phyloP scores from a whole-genome alignment of 2,329 filamentous ascomycete species.

The Penicillium sp. region DNA sequence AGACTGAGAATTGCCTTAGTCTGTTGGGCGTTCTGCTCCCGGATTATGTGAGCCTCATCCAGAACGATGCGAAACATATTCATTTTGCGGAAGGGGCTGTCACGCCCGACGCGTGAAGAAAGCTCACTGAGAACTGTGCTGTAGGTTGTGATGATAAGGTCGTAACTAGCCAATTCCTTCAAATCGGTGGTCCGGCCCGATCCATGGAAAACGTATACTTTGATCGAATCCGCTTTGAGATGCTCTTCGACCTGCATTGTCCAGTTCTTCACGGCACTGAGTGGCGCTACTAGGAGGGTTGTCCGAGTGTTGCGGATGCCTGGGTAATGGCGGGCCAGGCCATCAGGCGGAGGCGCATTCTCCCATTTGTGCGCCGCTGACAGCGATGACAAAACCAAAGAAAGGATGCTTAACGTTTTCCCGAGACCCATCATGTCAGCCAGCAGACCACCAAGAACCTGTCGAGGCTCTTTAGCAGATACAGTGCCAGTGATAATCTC shows the following conservation, averaged over 20 bases:
- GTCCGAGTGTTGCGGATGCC: conserved; percentile 67
- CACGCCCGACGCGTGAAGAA: conserved; percentile 63
- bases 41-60: conserved; percentile 93
- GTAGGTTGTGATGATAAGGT: conserved; percentile 91
- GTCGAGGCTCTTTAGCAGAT: conserved; percentile 60
- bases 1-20: conserved; percentile 83
- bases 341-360: conserved; percentile 49
- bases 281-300: conserved; percentile 83
- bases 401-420: conserved; percentile 82
- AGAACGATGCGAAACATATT: conserved; percentile 93
- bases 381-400: conserved; percentile 69
- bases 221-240: conserved; percentile 64
- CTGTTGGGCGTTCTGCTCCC: conserved; percentile 76
- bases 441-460: conserved; percentile 72
- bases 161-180: conserved; percentile 68
- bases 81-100: conserved; percentile 69
- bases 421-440: conserved; percentile 90
- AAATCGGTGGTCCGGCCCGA: conserved; percentile 70
- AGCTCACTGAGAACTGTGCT: conserved; percentile 82
- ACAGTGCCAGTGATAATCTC: conserved; percentile 83
- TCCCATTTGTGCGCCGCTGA: conserved; percentile 65
- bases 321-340: conserved; percentile 30
- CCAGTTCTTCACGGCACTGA: conserved; percentile 94
- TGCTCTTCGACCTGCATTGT: conserved; percentile 87
- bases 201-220: conserved; percentile 85